Evolutionary conservation across 805 yeast species (phyloP).

Genomic region (Blastobotrys muscicola): DNA sequence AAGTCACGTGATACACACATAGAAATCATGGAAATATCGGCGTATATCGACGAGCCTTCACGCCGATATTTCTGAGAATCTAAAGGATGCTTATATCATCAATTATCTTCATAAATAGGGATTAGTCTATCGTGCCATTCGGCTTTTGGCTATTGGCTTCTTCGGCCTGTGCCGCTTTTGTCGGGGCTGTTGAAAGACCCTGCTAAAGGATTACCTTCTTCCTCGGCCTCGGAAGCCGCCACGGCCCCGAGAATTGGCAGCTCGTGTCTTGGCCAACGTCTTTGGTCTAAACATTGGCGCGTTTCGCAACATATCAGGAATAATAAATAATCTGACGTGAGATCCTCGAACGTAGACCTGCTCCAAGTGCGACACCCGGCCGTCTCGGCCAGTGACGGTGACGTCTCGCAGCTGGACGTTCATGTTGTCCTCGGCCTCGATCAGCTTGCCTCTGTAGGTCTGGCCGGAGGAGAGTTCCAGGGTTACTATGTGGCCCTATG

Average conservation of each 20-base stretch:
- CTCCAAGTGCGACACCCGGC: slow-evolving; percentile 64
- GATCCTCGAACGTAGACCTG: slow-evolving; percentile 90
- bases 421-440: slow-evolving; percentile 88
- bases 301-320: slow-evolving; percentile 79
- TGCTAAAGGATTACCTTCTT: slow-evolving; percentile 5
- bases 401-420: slow-evolving; percentile 80
- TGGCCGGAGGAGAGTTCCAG: slow-evolving; percentile 80
- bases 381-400: slow-evolving; percentile 66
- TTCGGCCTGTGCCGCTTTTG: background rate
- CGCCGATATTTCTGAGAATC: no score
- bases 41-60: no score
- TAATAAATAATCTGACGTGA: slow-evolving; percentile 69
- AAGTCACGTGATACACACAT: no score
- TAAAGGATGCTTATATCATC: no score
- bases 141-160: no score
- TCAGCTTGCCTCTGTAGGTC: slow-evolving; percentile 75
- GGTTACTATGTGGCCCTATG: slow-evolving; percentile 72
- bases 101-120: background rate
- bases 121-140: no score
- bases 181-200: background rate
- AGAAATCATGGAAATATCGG: no score
- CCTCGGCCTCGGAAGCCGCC: slow-evolving; percentile 18
- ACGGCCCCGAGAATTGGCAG: slow-evolving; percentile 13
- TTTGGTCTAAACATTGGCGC: slow-evolving; percentile 75
- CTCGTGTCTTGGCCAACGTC: slow-evolving; percentile 20